Base-by-base conservation (phyloP, 495 filamentous ascomycete species). In the Tuber aestivum region DNA sequence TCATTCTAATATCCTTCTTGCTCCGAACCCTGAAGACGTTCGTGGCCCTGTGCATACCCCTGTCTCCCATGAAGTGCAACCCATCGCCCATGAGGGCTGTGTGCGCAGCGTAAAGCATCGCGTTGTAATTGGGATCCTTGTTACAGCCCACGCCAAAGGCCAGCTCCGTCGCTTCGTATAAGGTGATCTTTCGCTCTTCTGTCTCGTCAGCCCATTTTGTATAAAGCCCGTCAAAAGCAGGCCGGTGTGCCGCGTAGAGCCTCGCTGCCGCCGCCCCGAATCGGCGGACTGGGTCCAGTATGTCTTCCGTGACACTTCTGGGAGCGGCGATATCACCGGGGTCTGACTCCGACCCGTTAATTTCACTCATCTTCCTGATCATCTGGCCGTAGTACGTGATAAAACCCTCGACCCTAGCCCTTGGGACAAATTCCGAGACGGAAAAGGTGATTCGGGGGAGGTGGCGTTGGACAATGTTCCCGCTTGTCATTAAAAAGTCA, bases 51-150 rank as follows among this genome's bases (percentile, higher is more conserved):
- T 83, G 81, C 23, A 61, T 74, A 42, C 79, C 81, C 42, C 48
- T 80, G 56, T 83, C 81, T 27, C 75, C 77, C 35, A 79, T 70
- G 35, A 77, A 83, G 38, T 74, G 72, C 40, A 74, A 50, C 7
- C 81, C 78, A 21, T 83, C 81, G 3, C 71, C 81, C 81, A 83
- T 83, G 16, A 83, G 76, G 10, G 81, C 81, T 23, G 77, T 42
- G 70, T 83, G 81, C 37, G 76, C 74, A 12, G 81, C 81, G 69
- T 83, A 83, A 38, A 83, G 38, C 65, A 83, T 68, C 27, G 50
- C 44, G 27, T 77, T 45, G 4, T 72, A 73, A n/a, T 70, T 69
- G 5, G 50, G 50, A 3, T 70, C 61, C 23, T 27, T 23, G 50
- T 27, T 27, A 35, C 27, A 65, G 27, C n/a, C 27, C 9, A 20